Base-by-base conservation (phyloP, 768 basidiomycete genomes). In the Daedaleopsis sinensis region DNA sequence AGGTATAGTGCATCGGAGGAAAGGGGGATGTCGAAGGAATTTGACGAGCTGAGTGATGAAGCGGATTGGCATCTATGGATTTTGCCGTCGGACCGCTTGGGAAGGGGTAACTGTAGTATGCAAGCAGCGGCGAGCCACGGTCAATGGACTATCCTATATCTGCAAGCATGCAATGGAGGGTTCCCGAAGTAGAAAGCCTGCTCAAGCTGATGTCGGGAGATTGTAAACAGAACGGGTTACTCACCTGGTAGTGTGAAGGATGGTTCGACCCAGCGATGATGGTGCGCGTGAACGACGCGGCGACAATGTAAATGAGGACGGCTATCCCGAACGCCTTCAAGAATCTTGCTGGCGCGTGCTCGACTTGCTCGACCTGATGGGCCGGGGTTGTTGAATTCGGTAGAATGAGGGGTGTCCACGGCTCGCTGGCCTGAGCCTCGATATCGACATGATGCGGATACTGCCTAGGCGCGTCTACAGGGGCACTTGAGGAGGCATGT, bases 301-400 rank as follows among this genome's bases (percentile, higher is more conserved):
- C 27, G 3, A 59, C 46, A 2, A 64, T 2, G 47, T 58, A 71
- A 16, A 69, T 62, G 11, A 68, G 36, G 18, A 66, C 11, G 8
- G 68, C 70, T 3, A 67, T 36, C 8, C 43, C 62, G 27, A 71
- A 62, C 0, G 71, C 67, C 46, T 64, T 65, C 42, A 66, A 24
- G 49, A 72, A 72, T 16, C 71, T 47, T 37, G 35, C 55, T 5
- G 57, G 44, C 5, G 68, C 59, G 1, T 44, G 62, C 35, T 60
- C 57, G 23, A 43, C 46, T 16, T 39, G 52, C 38, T 59, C 57
- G 24, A 57, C n/a, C 52, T 55, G 44, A 48, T 42, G 36, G 19
- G 42, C 35, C 3, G 67, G 56, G 39, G 13, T 10, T 13, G 18
- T 2, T 13, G 18, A 12, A n/a, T 18, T 9, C 39, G 59, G 19